Conservation (phyloP, 2,329 filamentous ascomycete genomes). For the Sporothrix globosa region DNA sequence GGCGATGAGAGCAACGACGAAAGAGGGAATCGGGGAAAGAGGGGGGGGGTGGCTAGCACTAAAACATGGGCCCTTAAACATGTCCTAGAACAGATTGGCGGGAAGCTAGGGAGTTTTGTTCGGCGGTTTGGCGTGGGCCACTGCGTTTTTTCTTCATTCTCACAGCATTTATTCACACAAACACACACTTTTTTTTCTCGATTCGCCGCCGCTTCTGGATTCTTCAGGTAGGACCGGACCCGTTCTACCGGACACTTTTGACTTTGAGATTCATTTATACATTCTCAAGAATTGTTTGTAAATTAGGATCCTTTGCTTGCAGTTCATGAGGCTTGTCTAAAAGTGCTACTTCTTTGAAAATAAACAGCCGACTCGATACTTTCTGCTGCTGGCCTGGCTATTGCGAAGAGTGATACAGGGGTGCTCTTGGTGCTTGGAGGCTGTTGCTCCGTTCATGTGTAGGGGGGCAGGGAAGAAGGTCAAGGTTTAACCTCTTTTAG, state of each 20-base stretch:
- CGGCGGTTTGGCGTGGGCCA: constrained; percentile 8
- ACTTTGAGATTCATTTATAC: background rate
- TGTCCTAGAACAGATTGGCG: constrained; percentile 27
- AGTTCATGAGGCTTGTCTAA: no score
- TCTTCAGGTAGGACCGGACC: background rate
- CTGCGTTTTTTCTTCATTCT: background rate
- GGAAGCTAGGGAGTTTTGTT: constrained; percentile 30
- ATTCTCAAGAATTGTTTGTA: no score
- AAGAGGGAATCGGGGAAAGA: constrained; percentile 20
- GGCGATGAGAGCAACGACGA: constrained; percentile 14
- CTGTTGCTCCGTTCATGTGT: constrained; percentile 16
- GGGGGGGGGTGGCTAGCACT: constrained; percentile 25
- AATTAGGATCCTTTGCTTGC: no score
- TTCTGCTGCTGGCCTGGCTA: constrained; percentile 1
- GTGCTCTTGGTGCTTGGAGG: background rate
- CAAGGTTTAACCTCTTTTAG: constrained; percentile 13
- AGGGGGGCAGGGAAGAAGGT: background rate
- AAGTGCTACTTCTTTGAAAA: no score
- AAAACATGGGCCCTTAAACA: constrained; percentile 30
- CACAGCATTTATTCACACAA: constrained; percentile 3
- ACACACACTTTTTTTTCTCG: background rate
- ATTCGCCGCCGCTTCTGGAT: background rate
- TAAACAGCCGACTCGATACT: background rate
- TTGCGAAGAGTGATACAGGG: constrained; percentile 16
- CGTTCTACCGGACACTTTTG: background rate